These are phyloP conservation scores for Chaetomiaceae sp. DNA, from an alignment of 2,329 filamentous ascomycete genomes.

Conservation along the genomic window DNA sequence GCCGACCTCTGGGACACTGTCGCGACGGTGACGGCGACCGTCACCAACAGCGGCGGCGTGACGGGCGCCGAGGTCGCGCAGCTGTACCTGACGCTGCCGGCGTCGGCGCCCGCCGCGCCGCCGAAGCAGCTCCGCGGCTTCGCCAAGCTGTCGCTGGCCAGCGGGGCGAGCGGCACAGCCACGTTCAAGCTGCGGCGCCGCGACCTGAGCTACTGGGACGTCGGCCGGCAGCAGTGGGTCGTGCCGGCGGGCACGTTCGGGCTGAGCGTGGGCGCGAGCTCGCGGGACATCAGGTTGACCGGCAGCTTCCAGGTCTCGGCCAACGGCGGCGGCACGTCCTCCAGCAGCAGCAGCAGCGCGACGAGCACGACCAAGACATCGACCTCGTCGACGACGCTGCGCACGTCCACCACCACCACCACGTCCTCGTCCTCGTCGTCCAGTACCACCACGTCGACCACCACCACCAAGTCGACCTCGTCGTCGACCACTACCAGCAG, in stretches of 20 bases:
- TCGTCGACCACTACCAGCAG: too few relatives aligned
- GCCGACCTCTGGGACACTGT: constrained; percentile 56
- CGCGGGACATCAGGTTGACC: constrained; percentile 40
- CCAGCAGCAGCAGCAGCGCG: too few relatives aligned
- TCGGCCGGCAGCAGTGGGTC: constrained; percentile 50
- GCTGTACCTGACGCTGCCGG: constrained; percentile 32
- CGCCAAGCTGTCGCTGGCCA: constrained; percentile 51
- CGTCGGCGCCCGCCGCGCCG: constrained; percentile 46
- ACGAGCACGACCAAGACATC: too few relatives aligned
- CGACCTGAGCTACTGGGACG: constrained; percentile 59
- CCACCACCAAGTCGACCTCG: too few relatives aligned
- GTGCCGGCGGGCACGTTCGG: constrained; percentile 42
- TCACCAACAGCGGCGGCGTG: constrained; percentile 52
- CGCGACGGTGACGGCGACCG: constrained; percentile 47
- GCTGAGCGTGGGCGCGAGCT: constrained; percentile 42
- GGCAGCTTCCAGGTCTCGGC: too few relatives aligned
- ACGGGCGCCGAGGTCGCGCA: constrained; percentile 51
- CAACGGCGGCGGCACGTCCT: too few relatives aligned
- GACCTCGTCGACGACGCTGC: too few relatives aligned
- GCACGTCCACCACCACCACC: too few relatives aligned
- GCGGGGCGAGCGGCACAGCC: constrained; percentile 49
- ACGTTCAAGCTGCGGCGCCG: constrained; percentile 50
- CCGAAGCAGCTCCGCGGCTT: constrained; percentile 62
- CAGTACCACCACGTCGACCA: too few relatives aligned
- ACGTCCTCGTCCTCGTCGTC: too few relatives aligned